Evolutionary conservation across 2,329 filamentous ascomycete species (phyloP).

Genomic region (Fusarium torulosum): DNA sequence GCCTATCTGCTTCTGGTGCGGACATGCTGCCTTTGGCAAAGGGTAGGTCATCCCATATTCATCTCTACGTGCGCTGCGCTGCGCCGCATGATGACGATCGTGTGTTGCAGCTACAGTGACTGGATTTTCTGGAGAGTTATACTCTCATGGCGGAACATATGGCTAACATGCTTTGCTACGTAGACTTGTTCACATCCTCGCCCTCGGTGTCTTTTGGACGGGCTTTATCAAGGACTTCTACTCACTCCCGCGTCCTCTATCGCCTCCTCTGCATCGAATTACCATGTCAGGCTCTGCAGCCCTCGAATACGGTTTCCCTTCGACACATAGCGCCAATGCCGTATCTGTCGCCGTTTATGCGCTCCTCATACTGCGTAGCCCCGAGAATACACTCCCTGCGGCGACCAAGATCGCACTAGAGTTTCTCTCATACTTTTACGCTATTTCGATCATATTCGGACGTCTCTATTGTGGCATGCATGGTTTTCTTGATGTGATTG

Average conservation of each 20-base stretch:
- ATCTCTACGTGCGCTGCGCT: conserved; percentile 20
- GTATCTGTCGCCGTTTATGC: conserved; percentile 92
- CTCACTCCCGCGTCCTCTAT: conserved; percentile 90
- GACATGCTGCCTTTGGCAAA: conserved; percentile 85
- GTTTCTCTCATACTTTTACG: conserved; percentile 82
- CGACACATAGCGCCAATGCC: conserved; percentile 96
- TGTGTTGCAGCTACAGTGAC: neutral
- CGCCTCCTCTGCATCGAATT: conserved; percentile 91
- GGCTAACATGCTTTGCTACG: conserved; percentile 38
- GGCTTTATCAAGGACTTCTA: conserved; percentile 95
- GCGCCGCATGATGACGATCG: conserved; percentile 16
- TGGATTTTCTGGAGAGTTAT: neutral
- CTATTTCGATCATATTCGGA: conserved; percentile 88
- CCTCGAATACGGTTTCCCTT: conserved; percentile 96
- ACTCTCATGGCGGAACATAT: neutral
- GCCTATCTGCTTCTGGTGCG: conserved; percentile 97
- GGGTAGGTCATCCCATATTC: conserved; percentile 70
- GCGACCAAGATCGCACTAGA: conserved; percentile 74
- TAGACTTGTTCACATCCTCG: conserved; percentile 80
- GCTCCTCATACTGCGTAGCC: conserved; percentile 75
- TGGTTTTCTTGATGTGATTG: conserved; percentile 89
- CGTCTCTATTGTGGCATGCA: conserved; percentile 99
- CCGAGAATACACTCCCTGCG: conserved; percentile 71
- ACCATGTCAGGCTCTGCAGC: conserved; percentile 97
- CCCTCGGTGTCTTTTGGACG: conserved; percentile 84